Conservation (phyloP, 2,329 filamentous ascomycete species). For the Sarocladiaceae sp. region DNA sequence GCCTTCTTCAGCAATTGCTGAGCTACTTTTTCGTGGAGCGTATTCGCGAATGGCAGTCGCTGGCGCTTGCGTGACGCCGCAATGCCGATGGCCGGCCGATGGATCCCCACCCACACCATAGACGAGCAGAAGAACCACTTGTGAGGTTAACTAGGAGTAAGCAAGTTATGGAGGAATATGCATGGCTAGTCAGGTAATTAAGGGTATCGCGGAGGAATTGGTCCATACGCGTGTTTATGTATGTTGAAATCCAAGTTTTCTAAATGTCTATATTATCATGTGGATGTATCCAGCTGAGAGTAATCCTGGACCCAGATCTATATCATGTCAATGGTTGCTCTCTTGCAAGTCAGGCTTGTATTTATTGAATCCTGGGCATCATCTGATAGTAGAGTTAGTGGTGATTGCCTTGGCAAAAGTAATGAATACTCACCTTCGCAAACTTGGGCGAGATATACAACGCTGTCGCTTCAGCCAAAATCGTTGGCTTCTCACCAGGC, state of each 20-base stretch:
- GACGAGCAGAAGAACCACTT: background rate
- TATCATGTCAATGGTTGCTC: no score
- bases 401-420: background rate
- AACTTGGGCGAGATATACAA: constrained; percentile 86
- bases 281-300: no score
- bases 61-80: constrained; percentile 8
- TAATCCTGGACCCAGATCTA: no score
- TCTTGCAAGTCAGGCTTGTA: no score
- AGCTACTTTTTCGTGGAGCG: background rate
- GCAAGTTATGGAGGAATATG: no score
- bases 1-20: background rate
- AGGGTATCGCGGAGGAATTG: no score
- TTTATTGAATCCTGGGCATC: constrained; percentile 20
- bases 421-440: constrained; percentile 58
- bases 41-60: constrained; percentile 9
- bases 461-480: constrained; percentile 78
- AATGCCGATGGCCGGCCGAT: constrained; percentile 4
- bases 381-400: constrained; percentile 20
- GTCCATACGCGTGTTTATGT: no score
- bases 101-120: background rate
- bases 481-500: constrained; percentile 55
- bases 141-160: background rate
- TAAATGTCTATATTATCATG: no score
- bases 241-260: no score
- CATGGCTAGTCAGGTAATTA: no score